A percentile compares a stretch with the other conserved stretches of the same genome.
Evolutionary conservation across 768 basidiomycete genomes (phyloP).

Genomic region (Rhodosporidiobolus odoratus): DNA sequence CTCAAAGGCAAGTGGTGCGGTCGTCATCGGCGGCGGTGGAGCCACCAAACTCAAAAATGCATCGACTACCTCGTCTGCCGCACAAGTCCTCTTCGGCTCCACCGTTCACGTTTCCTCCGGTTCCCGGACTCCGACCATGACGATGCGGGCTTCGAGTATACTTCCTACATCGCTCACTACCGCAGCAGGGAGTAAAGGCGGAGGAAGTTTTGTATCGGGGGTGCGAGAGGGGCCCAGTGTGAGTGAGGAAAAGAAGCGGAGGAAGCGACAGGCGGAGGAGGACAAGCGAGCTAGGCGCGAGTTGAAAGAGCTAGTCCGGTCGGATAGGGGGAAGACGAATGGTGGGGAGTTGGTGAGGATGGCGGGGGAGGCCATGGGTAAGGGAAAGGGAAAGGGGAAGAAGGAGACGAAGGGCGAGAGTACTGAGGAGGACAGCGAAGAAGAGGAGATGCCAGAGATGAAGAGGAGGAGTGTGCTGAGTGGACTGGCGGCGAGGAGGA

Average conservation of each 20-base stretch:
- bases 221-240: constrained; percentile 30
- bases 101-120: constrained; percentile 21
- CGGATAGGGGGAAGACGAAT: constrained; percentile 21
- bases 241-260: constrained; percentile 14
- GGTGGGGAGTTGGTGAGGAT: constrained; percentile 22
- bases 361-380: constrained; percentile 2
- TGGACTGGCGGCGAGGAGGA: constrained; percentile 20
- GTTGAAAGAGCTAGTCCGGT: constrained; percentile 15
- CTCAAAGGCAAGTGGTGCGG: background rate
- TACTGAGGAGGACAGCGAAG: background rate
- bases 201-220: constrained; percentile 16
- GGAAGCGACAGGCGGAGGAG: background rate
- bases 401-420: background rate
- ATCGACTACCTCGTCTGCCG: background rate
- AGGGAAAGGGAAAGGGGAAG: constrained; percentile 4
- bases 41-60: too few relatives aligned
- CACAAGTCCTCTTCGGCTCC: constrained; percentile 1
- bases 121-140: background rate
- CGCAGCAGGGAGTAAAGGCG: background rate
- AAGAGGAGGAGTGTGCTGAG: constrained; percentile 19
- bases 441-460: background rate
- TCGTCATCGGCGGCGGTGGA: background rate
- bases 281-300: constrained; percentile 12
- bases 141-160: background rate
- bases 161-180: background rate